Evolutionary conservation across 1,284 basidiomycete genomes (phyloP).

Genomic region (Leccinum huronense): DNA sequence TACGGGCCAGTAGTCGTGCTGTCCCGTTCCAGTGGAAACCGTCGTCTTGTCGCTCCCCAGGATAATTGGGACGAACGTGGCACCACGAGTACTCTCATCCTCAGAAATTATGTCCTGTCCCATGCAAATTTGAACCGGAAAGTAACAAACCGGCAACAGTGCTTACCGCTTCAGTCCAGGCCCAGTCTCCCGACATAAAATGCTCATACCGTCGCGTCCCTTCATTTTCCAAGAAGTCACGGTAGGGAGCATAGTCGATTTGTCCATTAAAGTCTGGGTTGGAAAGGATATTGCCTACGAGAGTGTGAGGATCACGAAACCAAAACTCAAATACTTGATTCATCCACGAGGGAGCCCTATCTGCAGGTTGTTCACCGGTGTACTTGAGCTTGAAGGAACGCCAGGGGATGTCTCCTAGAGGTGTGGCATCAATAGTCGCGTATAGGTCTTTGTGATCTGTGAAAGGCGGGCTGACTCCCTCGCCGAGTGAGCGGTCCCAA

Average conservation of each 20-base stretch:
- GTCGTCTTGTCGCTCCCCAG: background rate
- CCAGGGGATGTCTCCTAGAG: conserved; percentile 6
- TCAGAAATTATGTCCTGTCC: background rate
- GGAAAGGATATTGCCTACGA: background rate
- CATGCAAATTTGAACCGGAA: background rate
- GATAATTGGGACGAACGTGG: background rate
- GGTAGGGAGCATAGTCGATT: conserved; percentile 2
- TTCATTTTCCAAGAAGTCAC: background rate
- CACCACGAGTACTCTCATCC: background rate
- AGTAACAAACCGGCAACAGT: background rate
- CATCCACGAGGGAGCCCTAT: background rate
- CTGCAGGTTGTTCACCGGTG: background rate
- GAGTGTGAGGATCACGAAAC: background rate
- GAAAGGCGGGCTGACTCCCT: conserved; percentile 1
- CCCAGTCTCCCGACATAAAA: background rate
- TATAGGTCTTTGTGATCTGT: conserved; percentile 12
- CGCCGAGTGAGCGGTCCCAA: background rate
- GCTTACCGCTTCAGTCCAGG: conserved; percentile 3
- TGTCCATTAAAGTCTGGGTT: background rate
- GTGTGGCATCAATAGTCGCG: conserved; percentile 16
- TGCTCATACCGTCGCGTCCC: background rate
- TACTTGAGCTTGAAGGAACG: background rate
- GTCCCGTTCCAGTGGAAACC: conserved; percentile 6
- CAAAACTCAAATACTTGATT: background rate
- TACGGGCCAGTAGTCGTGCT: conserved; percentile 17